A percentile compares a stretch with the other conserved stretches of the same genome.
Evolutionary conservation across 495 filamentous ascomycete species (phyloP).

Genomic region (Talaromyces proteolyticus): DNA sequence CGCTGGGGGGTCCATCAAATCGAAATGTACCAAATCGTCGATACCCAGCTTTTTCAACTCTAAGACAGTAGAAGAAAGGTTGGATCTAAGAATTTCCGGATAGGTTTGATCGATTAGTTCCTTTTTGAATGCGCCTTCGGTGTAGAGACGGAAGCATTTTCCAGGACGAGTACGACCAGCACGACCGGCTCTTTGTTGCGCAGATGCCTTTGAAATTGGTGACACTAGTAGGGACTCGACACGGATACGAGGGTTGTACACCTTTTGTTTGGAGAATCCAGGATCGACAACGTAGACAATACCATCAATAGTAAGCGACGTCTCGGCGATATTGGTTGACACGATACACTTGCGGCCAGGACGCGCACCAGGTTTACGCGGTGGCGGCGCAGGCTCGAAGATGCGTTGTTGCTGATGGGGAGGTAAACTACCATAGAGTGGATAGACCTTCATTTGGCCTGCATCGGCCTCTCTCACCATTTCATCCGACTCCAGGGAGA

Average conservation of each 20-base stretch:
- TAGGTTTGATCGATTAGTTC: slow-evolving; percentile 96
- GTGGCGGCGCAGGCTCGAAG: slow-evolving; percentile 79
- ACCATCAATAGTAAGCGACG: slow-evolving; percentile 94
- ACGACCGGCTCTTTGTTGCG: slow-evolving; percentile 95
- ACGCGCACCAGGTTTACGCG: slow-evolving; percentile 65
- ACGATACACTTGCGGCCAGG: slow-evolving; percentile 95
- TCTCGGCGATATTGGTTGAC: slow-evolving; percentile 97
- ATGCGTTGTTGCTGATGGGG: slow-evolving; percentile 91
- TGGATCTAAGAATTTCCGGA: slow-evolving; percentile 91
- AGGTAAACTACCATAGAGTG: slow-evolving; percentile 90
- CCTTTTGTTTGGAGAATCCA: slow-evolving; percentile 98
- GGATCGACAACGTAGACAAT: slow-evolving; percentile 99
- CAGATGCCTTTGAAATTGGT: slow-evolving; percentile 96
- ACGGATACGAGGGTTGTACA: slow-evolving; percentile 95
- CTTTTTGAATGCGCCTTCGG: slow-evolving; percentile 94
- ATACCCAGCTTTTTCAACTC: slow-evolving; percentile 97
- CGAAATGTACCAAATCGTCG: slow-evolving; percentile 95
- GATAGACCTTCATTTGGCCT: slow-evolving; percentile 84
- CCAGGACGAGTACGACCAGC: slow-evolving; percentile 96
- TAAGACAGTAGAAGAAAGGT: slow-evolving; percentile 87
- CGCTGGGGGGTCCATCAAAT: slow-evolving; percentile 96
- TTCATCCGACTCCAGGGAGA: slow-evolving; percentile 83
- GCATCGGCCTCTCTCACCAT: slow-evolving; percentile 85
- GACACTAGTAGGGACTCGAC: slow-evolving; percentile 95
- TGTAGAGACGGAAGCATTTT: slow-evolving; percentile 97